Conservation (phyloP, 2,329 filamentous ascomycete species). For the Colletotrichum gigasporum region DNA sequence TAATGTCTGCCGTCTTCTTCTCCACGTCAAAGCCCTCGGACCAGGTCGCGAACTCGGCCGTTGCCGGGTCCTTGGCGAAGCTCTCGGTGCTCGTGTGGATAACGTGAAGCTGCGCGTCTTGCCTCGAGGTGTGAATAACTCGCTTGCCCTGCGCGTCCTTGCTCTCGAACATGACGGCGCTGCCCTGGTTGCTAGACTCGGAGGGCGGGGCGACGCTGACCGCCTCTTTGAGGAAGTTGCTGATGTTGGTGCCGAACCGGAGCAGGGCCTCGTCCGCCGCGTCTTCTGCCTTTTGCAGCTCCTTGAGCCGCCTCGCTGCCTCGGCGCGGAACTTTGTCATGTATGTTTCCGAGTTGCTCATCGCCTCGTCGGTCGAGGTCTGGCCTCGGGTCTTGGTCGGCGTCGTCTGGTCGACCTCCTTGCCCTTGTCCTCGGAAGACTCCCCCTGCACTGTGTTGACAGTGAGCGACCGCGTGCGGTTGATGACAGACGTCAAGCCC, state of each 20-base stretch:
- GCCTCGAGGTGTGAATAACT: constrained; percentile 92
- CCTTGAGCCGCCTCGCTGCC: constrained; percentile 84
- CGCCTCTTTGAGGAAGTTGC: constrained; percentile 90
- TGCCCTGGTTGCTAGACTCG: constrained; percentile 57
- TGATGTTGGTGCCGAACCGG: constrained; percentile 88
- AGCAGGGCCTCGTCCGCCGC: constrained; percentile 95
- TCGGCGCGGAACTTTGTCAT: constrained; percentile 80
- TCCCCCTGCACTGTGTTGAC: constrained; percentile 57
- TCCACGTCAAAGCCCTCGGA: constrained; percentile 80
- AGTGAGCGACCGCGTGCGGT: constrained; percentile 78
- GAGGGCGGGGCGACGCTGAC: constrained; percentile 85
- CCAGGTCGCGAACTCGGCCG: constrained; percentile 80
- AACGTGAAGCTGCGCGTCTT: constrained; percentile 95
- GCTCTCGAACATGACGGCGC: constrained; percentile 86
- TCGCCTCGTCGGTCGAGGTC: constrained; percentile 53
- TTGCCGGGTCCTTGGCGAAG: constrained; percentile 83
- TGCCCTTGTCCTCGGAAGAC: constrained; percentile 29
- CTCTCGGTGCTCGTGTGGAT: constrained; percentile 87
- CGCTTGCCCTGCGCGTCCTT: constrained; percentile 90
- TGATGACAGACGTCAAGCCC: constrained; percentile 78
- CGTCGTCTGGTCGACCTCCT: constrained; percentile 48
- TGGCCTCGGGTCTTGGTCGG: constrained; percentile 53
- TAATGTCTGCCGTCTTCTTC: constrained; percentile 84
- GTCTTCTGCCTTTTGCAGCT: constrained; percentile 92
- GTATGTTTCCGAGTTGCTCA: constrained; percentile 66